Evolutionary conservation across 2,329 filamentous ascomycete genomes (phyloP), one percentile per base, ranked within the genome.

Genomic region (Drechslerella coelobrocha): DNA sequence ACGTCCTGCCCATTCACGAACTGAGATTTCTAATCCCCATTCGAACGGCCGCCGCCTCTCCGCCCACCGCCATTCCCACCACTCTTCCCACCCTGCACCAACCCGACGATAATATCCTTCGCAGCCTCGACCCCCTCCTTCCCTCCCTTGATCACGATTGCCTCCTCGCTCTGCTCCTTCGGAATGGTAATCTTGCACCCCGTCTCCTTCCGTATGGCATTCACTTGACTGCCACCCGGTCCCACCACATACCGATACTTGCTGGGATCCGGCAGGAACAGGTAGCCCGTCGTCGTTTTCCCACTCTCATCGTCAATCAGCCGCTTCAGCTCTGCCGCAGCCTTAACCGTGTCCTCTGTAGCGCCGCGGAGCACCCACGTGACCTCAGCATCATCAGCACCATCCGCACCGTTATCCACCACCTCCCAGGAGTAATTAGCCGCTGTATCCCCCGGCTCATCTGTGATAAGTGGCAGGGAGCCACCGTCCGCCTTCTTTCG

Each of bases 161-260:
- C 91, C 79, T 97, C 92, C 52, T 85, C 84, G 73, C 81, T 82
- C 79, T 95, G 89, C 76, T 91, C 88, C 74, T 90, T 88, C 21
- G 94, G 94, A 41, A 99, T 93, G 74, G 92, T 92, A 78, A 99
- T 95, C 81, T 89, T 92, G 80, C 92, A 97, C 61, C 90, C 90
- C 55, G 92, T 97, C 82, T 94, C 87, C 81, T 91, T 91, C 75
- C 94, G 88, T 78, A 99, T 97, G 43, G 86, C 82, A 80, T 97
- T 97, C 79, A 99, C 95, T 80, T 93, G 93, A 79, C 86, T 89
- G 68, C 94, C 94, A 68, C 89, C 90, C 73, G 89, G 88, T 2
- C 94, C 94, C 75, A 99, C 92, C 52, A 99, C 90, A 73, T 89
- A 89, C 72, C 93, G 87, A 83, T 97, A 96, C 50, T 91, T 91